phyloP scores from a whole-genome alignment of 2,329 filamentous ascomycete species.

The Penicillium sp. region DNA sequence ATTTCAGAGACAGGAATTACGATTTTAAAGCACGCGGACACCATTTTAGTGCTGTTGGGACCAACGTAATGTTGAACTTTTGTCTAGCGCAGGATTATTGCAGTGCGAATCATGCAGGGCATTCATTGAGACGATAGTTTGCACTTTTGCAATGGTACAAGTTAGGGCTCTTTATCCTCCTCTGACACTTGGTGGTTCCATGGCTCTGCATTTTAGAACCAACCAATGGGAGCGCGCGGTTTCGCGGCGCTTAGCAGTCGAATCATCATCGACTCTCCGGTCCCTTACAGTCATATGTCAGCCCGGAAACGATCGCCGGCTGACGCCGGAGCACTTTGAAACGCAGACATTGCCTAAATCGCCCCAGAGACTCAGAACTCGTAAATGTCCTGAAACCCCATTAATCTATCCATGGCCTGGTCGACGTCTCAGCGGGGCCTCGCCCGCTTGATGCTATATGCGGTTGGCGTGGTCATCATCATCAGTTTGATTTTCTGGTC shows the following conservation, averaged over 20 bases:
- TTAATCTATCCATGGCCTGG: neutral
- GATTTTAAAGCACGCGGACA: conserved; percentile 7
- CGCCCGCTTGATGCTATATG: neutral
- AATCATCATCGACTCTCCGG: neutral
- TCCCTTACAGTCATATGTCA: neutral
- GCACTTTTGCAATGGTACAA: neutral
- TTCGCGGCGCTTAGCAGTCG: neutral
- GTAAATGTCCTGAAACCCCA: neutral
- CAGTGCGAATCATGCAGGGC: too few relatives aligned
- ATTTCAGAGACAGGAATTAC: conserved; percentile 3
- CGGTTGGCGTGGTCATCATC: conserved; percentile 1
- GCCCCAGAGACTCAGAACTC: neutral
- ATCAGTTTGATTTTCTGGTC: conserved; percentile 6
- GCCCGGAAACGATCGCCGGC: neutral
- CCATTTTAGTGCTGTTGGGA: neutral
- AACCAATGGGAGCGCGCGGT: neutral
- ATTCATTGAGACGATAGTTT: too few relatives aligned
- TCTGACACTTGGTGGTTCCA: neutral
- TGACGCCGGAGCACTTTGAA: neutral
- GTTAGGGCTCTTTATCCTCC: neutral
- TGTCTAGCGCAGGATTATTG: too few relatives aligned
- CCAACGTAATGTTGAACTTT: too few relatives aligned
- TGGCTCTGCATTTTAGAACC: neutral
- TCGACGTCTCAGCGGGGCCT: conserved; percentile 12
- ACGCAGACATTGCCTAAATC: neutral